phyloP scores from a whole-genome alignment of 225 moss, liverwort and hornwort species.

The Thuidium tamariscinum region DNA sequence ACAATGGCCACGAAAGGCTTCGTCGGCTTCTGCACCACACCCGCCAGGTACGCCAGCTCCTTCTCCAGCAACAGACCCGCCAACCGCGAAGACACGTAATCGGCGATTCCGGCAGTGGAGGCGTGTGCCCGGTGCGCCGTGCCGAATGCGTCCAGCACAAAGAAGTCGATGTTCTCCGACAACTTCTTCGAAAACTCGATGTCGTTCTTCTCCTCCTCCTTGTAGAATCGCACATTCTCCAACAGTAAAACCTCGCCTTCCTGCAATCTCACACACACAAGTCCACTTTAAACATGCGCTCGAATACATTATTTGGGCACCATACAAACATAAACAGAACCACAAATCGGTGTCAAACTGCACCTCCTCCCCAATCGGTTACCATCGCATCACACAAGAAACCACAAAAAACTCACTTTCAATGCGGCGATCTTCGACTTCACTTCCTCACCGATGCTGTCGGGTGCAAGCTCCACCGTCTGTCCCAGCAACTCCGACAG shows the following conservation, averaged over 20 bases:
- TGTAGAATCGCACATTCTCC: constrained; percentile 94
- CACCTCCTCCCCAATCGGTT: background rate
- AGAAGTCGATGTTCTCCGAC: constrained; percentile 59
- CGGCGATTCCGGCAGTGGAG: constrained; percentile 83
- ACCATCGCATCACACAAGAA: background rate
- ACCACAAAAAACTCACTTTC: constrained; percentile 16
- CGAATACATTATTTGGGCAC: background rate
- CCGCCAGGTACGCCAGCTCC: constrained; percentile 72
- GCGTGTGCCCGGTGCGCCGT: constrained; percentile 91
- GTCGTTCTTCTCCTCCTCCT: constrained; percentile 99
- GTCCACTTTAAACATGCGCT: background rate
- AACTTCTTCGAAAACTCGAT: constrained; percentile 76
- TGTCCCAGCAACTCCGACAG: constrained; percentile 49
- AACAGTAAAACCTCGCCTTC: constrained; percentile 65
- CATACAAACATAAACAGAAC: background rate
- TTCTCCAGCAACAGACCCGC: constrained; percentile 95
- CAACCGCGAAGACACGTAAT: constrained; percentile 49
- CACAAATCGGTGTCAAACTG: background rate
- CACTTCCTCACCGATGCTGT: constrained; percentile 74
- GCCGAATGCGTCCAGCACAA: constrained; percentile 91
- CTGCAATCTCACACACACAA: background rate
- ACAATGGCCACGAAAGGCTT: constrained; percentile 93
- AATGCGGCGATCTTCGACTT: constrained; percentile 47
- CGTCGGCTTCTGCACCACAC: constrained; percentile 55
- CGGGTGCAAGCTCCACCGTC: constrained; percentile 72